Base-by-base conservation (phyloP, 2,329 filamentous ascomycete species). In the Chrysoporthe deuterocubensis region DNA sequence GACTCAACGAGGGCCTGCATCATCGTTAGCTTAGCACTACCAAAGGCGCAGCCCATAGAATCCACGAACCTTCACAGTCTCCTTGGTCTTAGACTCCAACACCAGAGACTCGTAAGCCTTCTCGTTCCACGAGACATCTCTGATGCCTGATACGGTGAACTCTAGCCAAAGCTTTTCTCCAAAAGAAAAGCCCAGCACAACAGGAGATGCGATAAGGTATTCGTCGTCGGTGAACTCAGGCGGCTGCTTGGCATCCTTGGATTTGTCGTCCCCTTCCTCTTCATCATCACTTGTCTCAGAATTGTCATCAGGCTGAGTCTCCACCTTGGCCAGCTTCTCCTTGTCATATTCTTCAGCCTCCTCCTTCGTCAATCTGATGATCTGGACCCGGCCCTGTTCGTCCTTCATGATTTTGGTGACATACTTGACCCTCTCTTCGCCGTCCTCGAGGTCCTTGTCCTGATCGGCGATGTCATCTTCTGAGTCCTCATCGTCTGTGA, bases 91-190 rank as follows among this genome's bases (percentile, higher is more conserved):
- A 2, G 83, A 76, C 73, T 87, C 82, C 0, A 97, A 83, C 0
- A 97, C 93, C 42, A 97, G 83, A 0, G 91, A 94, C 61, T 92
- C 88, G 78, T 96, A 97, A 0, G 94, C 94, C 16, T 88, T 85
- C 54, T 92, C 88, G 74, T 97, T 95, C 92, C 92, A 97, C 46
- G 89, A 85, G 70, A 97, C 95, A 4, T 96, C 91, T 57, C 87
- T 86, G 70, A 97, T 86, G 0, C 90, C 89, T 0, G 91, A 92
- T 26, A 97, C 90, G 0, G 89, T 90, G 73, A 97, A 93, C 76
- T 97, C 93, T 0, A 97, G 85, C 94, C 94, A 97, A 11, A 93
- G 83, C 79, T 97, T 97, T 78, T 97, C 93, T 0, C 88, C 89
- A 76, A 97, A 96, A 0, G 92, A 88, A 73, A 97, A 97, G 0